Conservation (phyloP, 805 yeast genomes). For the Cyberlindnera galapagoensis region DNA sequence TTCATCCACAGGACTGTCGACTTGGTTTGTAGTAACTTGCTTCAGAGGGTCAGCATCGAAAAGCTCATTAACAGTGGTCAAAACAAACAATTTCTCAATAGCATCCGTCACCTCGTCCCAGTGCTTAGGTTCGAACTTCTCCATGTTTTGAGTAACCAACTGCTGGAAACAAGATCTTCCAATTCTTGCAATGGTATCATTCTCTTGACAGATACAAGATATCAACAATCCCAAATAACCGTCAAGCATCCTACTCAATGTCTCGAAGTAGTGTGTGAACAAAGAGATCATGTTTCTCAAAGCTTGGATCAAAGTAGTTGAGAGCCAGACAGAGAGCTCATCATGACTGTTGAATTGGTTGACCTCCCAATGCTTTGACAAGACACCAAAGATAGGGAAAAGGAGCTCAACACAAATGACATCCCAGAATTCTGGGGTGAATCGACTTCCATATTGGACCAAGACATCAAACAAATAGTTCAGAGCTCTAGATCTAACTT, state of each 20-base stretch:
- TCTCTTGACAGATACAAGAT: constrained; percentile 92
- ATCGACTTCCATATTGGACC: constrained; percentile 71
- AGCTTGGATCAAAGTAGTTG: constrained; percentile 95
- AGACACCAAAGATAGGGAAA: constrained; percentile 84
- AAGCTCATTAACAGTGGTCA: constrained; percentile 82
- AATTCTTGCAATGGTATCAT: constrained; percentile 92
- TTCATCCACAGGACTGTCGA: constrained; percentile 1
- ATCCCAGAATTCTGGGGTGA: constrained; percentile 76
- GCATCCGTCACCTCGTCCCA: constrained; percentile 70
- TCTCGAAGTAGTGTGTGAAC: constrained; percentile 75
- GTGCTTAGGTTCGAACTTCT: constrained; percentile 54
- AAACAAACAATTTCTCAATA: constrained; percentile 62
- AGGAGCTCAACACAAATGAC: constrained; percentile 67
- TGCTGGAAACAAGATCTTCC: constrained; percentile 87
- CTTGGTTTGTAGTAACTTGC: constrained; percentile 20
- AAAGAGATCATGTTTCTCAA: constrained; percentile 79
- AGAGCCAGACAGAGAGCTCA: constrained; percentile 90
- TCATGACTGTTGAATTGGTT: constrained; percentile 66
- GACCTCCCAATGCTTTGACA: constrained; percentile 70
- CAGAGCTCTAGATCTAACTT: constrained; percentile 85
- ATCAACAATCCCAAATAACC: constrained; percentile 73
- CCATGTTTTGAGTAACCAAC: constrained; percentile 67
- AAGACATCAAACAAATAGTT: constrained; percentile 76
- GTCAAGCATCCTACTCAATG: constrained; percentile 65
- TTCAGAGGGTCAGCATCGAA: constrained; percentile 46